phyloP scores from a whole-genome alignment of 805 yeast species.

The Suhomyces prunicola region DNA sequence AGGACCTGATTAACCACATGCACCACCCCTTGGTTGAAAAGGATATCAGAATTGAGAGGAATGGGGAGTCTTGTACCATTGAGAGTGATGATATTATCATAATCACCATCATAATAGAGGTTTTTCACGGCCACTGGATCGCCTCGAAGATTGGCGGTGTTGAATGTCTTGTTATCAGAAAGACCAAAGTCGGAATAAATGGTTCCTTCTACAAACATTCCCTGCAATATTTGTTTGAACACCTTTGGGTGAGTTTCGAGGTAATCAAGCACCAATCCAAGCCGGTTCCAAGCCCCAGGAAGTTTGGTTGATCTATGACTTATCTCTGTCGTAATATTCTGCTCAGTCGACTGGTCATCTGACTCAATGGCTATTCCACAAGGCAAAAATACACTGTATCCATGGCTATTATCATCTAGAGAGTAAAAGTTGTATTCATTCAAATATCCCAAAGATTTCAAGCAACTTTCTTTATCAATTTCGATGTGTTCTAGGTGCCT shows the following conservation, averaged over 20 bases:
- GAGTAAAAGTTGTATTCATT: conserved; percentile 50
- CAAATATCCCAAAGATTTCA: conserved; percentile 60
- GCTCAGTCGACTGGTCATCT: not conserved
- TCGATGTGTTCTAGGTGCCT: conserved; percentile 26
- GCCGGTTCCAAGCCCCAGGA: conserved; percentile 55
- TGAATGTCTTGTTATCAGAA: conserved; percentile 14
- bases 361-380: conserved; percentile 38
- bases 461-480: conserved; percentile 46
- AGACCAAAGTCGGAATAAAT: conserved; percentile 61
- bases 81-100: conserved; percentile 22
- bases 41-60: conserved; percentile 54
- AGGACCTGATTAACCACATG: conserved; percentile 60
- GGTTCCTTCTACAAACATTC: conserved; percentile 58
- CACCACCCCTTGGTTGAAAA: conserved; percentile 82
- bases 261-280: conserved; percentile 59
- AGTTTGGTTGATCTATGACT: not conserved
- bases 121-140: conserved; percentile 23
- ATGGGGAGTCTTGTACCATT: conserved; percentile 33
- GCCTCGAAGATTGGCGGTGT: conserved; percentile 25
- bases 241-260: conserved; percentile 51
- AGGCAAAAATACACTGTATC: conserved; percentile 79
- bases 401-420: conserved; percentile 50
- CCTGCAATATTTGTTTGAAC: conserved; percentile 52
- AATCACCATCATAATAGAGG: conserved; percentile 15
- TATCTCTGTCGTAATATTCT: no score